These are phyloP conservation scores for Hypoxylon sp. DNA, from an alignment of 2,329 filamentous ascomycete genomes.

Conservation along the genomic window DNA sequence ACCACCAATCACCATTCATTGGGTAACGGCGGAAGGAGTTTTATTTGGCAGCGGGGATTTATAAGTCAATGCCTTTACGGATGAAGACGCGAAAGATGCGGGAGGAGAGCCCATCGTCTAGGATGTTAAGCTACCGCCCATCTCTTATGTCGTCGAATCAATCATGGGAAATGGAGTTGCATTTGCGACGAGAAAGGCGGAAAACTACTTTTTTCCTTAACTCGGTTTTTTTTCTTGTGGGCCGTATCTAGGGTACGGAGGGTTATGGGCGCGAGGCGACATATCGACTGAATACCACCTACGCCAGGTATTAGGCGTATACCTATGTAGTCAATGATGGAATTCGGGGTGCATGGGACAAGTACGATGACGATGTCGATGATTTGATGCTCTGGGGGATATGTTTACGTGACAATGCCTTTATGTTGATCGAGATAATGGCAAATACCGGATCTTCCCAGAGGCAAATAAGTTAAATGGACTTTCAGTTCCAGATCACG, in stretches of 20 bases:
- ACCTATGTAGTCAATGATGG: conserved; percentile 5
- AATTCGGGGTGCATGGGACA: background rate
- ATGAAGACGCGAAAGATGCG: conserved; percentile 24
- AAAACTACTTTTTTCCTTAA: conserved; percentile 27
- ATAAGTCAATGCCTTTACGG: conserved; percentile 31
- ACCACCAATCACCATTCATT: conserved; percentile 36
- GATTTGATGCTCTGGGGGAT: conserved; percentile 16
- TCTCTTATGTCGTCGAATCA: conserved; percentile 30
- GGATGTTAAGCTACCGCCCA: background rate
- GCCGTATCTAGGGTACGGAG: conserved; percentile 19
- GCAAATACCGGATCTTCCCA: background rate
- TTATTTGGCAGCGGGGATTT: conserved; percentile 22
- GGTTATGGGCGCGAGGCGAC: conserved; percentile 6
- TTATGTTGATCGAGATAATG: conserved; percentile 12
- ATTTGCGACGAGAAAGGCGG: conserved; percentile 42
- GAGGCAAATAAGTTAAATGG: conserved; percentile 4
- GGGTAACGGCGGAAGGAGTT: conserved; percentile 42
- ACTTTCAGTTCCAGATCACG: conserved; percentile 28
- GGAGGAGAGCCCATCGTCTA: conserved; percentile 9
- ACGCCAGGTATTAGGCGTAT: conserved; percentile 11
- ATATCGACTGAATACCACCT: conserved; percentile 7
- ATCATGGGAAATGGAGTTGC: conserved; percentile 42
- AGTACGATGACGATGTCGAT: conserved; percentile 27
- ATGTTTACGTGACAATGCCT: conserved; percentile 12
- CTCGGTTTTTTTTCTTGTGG: conserved; percentile 25